A percentile compares a stretch with the other conserved stretches of the same genome.
Conservation (phyloP, 2,329 filamentous ascomycete species). For the Xylariaceae sp. region DNA sequence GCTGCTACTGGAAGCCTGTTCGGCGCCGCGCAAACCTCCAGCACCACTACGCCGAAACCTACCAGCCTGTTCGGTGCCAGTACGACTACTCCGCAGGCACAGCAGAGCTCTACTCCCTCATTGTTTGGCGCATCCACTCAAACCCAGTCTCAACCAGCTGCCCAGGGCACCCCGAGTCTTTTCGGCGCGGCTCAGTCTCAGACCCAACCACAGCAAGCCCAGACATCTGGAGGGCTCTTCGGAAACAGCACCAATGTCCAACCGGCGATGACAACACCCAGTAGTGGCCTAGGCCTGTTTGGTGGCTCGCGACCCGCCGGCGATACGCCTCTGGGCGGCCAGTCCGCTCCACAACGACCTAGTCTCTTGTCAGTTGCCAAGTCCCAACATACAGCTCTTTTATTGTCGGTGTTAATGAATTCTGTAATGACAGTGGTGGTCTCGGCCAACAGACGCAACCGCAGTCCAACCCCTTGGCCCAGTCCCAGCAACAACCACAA, state of each 20-base stretch:
- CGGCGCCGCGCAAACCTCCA: constrained; percentile 21
- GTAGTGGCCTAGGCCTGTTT: constrained; percentile 31
- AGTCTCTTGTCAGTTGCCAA: constrained; percentile 30
- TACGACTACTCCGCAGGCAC: constrained; percentile 25
- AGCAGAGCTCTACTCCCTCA: constrained; percentile 23
- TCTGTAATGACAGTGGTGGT: constrained; percentile 15
- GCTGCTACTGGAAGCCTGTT: constrained; percentile 32
- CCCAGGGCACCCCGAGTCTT: constrained; percentile 18
- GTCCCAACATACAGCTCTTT: neutral
- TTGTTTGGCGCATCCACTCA: constrained; percentile 29
- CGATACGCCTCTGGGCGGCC: constrained; percentile 15
- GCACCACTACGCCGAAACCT: constrained; percentile 22
- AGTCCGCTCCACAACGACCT: constrained; percentile 24
- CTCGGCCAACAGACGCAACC: constrained; percentile 20
- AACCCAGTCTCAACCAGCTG: constrained; percentile 18
- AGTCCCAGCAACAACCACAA: constrained; percentile 19
- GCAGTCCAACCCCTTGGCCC: constrained; percentile 19
- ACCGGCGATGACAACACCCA: constrained; percentile 13
- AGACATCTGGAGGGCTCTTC: constrained; percentile 22
- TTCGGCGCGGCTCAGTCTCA: constrained; percentile 21
- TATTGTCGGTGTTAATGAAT: constrained; percentile 3
- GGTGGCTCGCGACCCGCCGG: constrained; percentile 21
- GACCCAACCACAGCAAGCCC: constrained; percentile 13
- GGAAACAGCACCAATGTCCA: constrained; percentile 21
- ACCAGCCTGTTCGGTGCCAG: constrained; percentile 31